phyloP scores from a whole-genome alignment of 352 stramenopile species.

The Nothophytophthora sp. region DNA sequence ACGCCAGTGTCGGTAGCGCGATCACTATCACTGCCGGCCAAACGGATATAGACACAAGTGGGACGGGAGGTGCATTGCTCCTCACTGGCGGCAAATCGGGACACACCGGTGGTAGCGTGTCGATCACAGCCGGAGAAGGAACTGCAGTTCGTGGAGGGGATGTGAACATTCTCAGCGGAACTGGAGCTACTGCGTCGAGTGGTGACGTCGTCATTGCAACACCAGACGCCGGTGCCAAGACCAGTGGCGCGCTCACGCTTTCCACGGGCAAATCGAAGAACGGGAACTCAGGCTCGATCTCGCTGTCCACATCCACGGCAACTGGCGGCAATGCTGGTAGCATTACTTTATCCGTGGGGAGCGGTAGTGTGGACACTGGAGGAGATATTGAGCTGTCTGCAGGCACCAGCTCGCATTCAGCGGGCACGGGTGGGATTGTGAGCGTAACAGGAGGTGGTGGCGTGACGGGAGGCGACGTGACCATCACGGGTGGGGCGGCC shows the following conservation, averaged over 20 bases:
- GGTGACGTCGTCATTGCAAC: constrained; percentile 25
- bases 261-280: constrained; percentile 20
- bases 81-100: constrained; percentile 6
- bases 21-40: constrained; percentile 7
- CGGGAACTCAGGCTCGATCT: constrained; percentile 29
- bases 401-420: constrained; percentile 16
- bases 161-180: constrained; percentile 18
- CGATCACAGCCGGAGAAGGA: constrained; percentile 13
- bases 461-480: constrained; percentile 28
- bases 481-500: constrained; percentile 30
- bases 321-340: constrained; percentile 19
- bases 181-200: constrained; percentile 13
- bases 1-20: not conserved
- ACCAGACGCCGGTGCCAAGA: constrained; percentile 13
- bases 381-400: constrained; percentile 19
- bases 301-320: constrained; percentile 18
- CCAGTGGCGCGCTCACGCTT: constrained; percentile 26
- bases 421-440: constrained; percentile 19
- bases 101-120: not conserved
- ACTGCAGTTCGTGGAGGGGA: constrained; percentile 5
- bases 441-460: constrained; percentile 14
- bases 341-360: constrained; percentile 25
- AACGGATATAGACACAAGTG: not conserved
- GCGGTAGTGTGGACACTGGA: constrained; percentile 6
- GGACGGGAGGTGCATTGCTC: constrained; percentile 10